Conservation (phyloP, 129 eudicot species). For the Solidago caesia region DNA sequence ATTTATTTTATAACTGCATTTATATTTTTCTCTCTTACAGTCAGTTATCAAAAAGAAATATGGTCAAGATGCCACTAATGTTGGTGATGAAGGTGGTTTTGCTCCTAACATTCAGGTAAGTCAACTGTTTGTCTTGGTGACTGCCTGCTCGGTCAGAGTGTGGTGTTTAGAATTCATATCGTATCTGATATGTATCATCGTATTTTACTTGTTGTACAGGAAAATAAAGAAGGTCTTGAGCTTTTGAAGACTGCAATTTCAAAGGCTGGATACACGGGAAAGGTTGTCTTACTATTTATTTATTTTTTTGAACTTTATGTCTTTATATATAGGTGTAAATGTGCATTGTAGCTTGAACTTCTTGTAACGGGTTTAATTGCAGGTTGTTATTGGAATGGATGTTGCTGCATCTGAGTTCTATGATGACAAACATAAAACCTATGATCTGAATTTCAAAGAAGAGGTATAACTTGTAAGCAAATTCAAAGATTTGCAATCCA, state of each 20-base stretch:
- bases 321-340: not conserved
- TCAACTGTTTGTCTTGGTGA: not conserved
- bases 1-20: not conserved
- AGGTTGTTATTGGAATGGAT: conserved; percentile 68
- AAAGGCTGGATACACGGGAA: conserved; percentile 61
- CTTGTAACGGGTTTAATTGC: not conserved
- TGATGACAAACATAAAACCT: conserved; percentile 43
- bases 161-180: not conserved
- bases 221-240: conserved; percentile 60
- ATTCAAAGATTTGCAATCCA: not conserved
- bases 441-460: conserved; percentile 60
- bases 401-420: conserved; percentile 64
- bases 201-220: conserved; percentile 29
- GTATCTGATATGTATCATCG: not conserved
- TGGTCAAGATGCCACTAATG: conserved; percentile 62
- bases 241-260: conserved; percentile 60
- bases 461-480: conserved; percentile 31
- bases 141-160: not conserved
- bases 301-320: not conserved
- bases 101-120: conserved; percentile 60
- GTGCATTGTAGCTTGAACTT: not conserved
- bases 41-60: conserved; percentile 56
- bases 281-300: conserved; percentile 19
- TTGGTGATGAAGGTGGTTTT: conserved; percentile 69
- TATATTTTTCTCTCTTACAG: conserved; percentile 32